phyloP scores from a whole-genome alignment of 164 flowering plant species.

The Magnolia sinica region DNA sequence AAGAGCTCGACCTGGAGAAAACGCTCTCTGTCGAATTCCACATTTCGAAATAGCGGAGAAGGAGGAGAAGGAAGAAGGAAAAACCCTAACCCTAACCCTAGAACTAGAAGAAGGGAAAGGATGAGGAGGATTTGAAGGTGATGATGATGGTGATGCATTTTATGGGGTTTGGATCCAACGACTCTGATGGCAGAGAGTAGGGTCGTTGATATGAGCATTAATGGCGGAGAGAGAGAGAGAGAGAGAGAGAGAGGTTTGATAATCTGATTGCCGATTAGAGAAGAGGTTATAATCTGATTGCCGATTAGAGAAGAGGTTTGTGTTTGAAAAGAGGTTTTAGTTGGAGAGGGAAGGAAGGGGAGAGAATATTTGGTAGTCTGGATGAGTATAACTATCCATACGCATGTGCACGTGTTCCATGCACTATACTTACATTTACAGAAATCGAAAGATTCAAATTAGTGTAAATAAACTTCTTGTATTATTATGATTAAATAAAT shows the following conservation, averaged over 20 bases:
- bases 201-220: not conserved
- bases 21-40: slow-evolving; percentile 70
- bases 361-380: too few relatives aligned
- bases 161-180: not conserved
- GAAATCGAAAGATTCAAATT: too few relatives aligned
- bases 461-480: too few relatives aligned
- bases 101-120: slow-evolving; percentile 29
- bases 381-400: too few relatives aligned
- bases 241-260: not conserved
- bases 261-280: too few relatives aligned
- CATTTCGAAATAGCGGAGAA: slow-evolving; percentile 29
- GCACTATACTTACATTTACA: too few relatives aligned
- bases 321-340: too few relatives aligned
- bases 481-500: too few relatives aligned
- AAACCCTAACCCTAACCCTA: slow-evolving; percentile 6
- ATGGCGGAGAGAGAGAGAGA: not conserved
- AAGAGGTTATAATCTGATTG: too few relatives aligned
- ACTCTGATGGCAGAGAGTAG: not conserved
- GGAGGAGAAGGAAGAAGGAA: slow-evolving; percentile 36
- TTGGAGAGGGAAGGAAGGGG: too few relatives aligned
- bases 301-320: too few relatives aligned
- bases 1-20: slow-evolving; percentile 59
- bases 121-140: slow-evolving; percentile 20
- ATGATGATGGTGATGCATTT: not conserved
- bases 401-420: too few relatives aligned